Base-by-base conservation (phyloP, 176 grass and related monocot genomes). In the Carex parvula region DNA sequence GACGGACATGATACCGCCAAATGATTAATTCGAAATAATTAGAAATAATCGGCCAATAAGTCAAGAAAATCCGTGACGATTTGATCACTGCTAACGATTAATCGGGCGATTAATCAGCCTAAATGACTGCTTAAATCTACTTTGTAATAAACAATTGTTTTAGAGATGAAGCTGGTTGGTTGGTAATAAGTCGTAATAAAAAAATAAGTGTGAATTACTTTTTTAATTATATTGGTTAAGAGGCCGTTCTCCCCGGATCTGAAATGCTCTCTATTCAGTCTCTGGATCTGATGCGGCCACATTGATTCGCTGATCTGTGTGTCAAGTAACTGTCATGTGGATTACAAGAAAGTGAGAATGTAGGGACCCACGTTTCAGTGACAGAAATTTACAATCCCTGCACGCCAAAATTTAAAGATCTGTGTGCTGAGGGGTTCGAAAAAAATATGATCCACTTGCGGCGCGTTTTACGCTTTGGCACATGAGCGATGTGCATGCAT, bases 181-280 rank as follows among this genome's bases (percentile, higher is more conserved):
- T 50, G 46, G 46, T 50, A 50, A 12, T 50, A 50, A 50, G 46
- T 76, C 72, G 11, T 74, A 53, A 76, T 76, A 55, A 76, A 52
- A 76, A 76, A 3, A n/a, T n/a, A n/a, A n/a, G 16, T 70, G 35
- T n/a, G 24, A 26, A 26, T 64, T 64, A 64, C n/a, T 22, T 75
- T 29, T 76, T 54, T 55, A 76, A 76, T 76, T 22, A 50, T 57
- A 56, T 77, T 54, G 1, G 21, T 8, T 26, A 22, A 55, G 72
- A 76, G 24, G 73, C 24, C 24, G 50, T 77, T 77, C 22, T 56
- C 13, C 55, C 13, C 52, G 73, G 73, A 77, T 77, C 73, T 77
- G 50, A 33, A 77, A 76, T 32, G 14, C 42, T 44, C n/a, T n/a
- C 4, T 6, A 7, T 41, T 20, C 58, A 60, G 2, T 5, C 18